Evolutionary conservation across 2,329 filamentous ascomycete genomes (phyloP).

Genomic region (Ascochyta lentis): DNA sequence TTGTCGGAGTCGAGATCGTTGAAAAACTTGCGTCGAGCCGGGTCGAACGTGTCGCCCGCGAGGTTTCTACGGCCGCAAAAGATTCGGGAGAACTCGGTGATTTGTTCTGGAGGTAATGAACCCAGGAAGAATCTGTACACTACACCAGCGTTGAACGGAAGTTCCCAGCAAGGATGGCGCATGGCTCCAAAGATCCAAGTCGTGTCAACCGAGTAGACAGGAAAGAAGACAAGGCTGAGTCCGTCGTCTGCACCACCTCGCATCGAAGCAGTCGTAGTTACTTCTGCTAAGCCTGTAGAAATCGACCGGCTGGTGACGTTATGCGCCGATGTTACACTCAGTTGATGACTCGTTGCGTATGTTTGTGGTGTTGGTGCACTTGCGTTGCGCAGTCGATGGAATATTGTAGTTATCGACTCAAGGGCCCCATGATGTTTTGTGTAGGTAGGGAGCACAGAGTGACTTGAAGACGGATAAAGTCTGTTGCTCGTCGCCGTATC

Average conservation of each 20-base stretch:
- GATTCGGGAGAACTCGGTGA: background rate
- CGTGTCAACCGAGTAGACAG: background rate
- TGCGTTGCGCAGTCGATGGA: conserved; percentile 17
- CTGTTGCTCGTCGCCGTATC: conserved; percentile 7
- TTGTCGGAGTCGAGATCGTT: background rate
- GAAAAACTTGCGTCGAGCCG: background rate
- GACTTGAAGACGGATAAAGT: conserved; percentile 3
- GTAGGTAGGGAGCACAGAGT: background rate
- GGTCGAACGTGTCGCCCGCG: background rate
- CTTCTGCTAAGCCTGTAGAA: background rate
- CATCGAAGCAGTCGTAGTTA: conserved; percentile 13
- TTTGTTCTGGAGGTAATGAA: background rate
- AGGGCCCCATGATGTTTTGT: conserved; percentile 16
- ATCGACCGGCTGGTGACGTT: background rate
- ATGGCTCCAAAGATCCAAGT: background rate
- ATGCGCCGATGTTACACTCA: background rate
- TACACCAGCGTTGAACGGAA: conserved; percentile 1
- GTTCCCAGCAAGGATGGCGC: background rate
- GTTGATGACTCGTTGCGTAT: background rate
- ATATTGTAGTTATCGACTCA: conserved; percentile 9
- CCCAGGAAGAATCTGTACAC: background rate
- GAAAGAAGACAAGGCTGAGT: background rate
- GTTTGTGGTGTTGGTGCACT: conserved; percentile 12
- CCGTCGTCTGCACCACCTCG: conserved; percentile 16
- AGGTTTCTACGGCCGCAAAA: background rate